phyloP scores from a whole-genome alignment of 2,329 filamentous ascomycete genomes.

The Nigrograna mackinnonii region DNA sequence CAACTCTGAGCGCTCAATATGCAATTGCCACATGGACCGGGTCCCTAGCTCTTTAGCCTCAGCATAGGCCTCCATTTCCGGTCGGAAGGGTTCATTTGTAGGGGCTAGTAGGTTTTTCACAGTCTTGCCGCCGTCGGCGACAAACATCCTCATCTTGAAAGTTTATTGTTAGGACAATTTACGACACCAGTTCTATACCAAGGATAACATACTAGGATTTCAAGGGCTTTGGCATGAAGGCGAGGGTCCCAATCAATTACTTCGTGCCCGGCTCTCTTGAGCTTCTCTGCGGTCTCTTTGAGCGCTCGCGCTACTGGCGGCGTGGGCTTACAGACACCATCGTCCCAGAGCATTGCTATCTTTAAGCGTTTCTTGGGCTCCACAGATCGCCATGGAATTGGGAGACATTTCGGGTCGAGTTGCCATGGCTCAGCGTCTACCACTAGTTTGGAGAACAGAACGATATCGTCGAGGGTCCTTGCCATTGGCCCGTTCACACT shows the following conservation, averaged over 20 bases:
- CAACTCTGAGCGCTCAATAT: slow-evolving; percentile 49
- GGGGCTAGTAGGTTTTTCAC: slow-evolving; percentile 45
- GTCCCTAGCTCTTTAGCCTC: slow-evolving; percentile 48
- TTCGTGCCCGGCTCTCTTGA: slow-evolving; percentile 57
- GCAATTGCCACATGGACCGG: slow-evolving; percentile 54
- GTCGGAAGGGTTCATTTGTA: slow-evolving; percentile 49
- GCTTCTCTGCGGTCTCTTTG: slow-evolving; percentile 55
- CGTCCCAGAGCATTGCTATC: slow-evolving; percentile 60
- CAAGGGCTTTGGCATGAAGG: slow-evolving; percentile 56
- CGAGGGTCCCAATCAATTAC: slow-evolving; percentile 60
- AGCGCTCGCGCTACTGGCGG: slow-evolving; percentile 61
- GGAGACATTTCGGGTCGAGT: slow-evolving; percentile 56
- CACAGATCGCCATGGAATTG: slow-evolving; percentile 56
- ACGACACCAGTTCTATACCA: neutral
- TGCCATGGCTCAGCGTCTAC: slow-evolving; percentile 54
- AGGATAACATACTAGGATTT: slow-evolving; percentile 46
- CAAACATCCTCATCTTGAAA: slow-evolving; percentile 45
- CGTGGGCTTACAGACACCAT: slow-evolving; percentile 55
- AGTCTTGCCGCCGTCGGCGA: slow-evolving; percentile 56
- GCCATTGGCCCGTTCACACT: slow-evolving; percentile 68
- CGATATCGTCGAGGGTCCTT: slow-evolving; percentile 56
- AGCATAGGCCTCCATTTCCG: slow-evolving; percentile 53
- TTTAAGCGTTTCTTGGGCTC: slow-evolving; percentile 54
- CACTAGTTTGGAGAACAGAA: slow-evolving; percentile 46
- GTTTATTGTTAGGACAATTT: slow-evolving; percentile 3